Percentiles rank a stretch among this genome's conserved stretches.
Evolutionary conservation across 257 asterid genomes (phyloP).

Genomic region (Salvia rosmarinus): DNA sequence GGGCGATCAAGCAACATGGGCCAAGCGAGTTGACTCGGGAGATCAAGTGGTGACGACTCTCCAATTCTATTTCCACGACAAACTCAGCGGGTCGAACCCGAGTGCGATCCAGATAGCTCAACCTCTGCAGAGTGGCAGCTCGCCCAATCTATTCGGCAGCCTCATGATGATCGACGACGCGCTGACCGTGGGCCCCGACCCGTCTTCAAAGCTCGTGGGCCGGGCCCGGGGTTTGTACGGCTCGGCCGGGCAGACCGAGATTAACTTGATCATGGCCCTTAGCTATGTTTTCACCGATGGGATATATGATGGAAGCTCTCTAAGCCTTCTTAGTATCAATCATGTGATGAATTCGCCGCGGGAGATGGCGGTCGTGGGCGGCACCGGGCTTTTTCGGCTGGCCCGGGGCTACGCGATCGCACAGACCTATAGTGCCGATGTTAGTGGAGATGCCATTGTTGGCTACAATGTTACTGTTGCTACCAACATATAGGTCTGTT

Average conservation of each 20-base stretch:
- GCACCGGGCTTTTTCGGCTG: slow-evolving; percentile 80
- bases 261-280: slow-evolving; percentile 63
- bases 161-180: slow-evolving; percentile 71
- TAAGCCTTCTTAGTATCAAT: slow-evolving; percentile 69
- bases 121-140: slow-evolving; percentile 34
- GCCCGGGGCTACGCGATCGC: slow-evolving; percentile 82
- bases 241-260: slow-evolving; percentile 58
- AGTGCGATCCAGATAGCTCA: slow-evolving; percentile 59
- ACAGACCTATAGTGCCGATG: slow-evolving; percentile 44
- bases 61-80: slow-evolving; percentile 76
- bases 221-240: slow-evolving; percentile 87
- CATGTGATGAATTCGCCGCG: slow-evolving; percentile 48
- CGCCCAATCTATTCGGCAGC: slow-evolving; percentile 51
- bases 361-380: slow-evolving; percentile 88
- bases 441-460: slow-evolving; percentile 63
- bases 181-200: slow-evolving; percentile 64
- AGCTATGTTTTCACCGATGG: slow-evolving; percentile 67
- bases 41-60: slow-evolving; percentile 63
- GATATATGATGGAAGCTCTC: slow-evolving; percentile 66
- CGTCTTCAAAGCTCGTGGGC: slow-evolving; percentile 58
- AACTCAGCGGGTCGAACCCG: slow-evolving; percentile 65
- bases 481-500: slow-evolving; percentile 44
- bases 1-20: slow-evolving; percentile 39
- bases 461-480: slow-evolving; percentile 64
- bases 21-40: slow-evolving; percentile 48